phyloP scores from a whole-genome alignment of 2,329 filamentous ascomycete species.

The Alternaria tenuissima region DNA sequence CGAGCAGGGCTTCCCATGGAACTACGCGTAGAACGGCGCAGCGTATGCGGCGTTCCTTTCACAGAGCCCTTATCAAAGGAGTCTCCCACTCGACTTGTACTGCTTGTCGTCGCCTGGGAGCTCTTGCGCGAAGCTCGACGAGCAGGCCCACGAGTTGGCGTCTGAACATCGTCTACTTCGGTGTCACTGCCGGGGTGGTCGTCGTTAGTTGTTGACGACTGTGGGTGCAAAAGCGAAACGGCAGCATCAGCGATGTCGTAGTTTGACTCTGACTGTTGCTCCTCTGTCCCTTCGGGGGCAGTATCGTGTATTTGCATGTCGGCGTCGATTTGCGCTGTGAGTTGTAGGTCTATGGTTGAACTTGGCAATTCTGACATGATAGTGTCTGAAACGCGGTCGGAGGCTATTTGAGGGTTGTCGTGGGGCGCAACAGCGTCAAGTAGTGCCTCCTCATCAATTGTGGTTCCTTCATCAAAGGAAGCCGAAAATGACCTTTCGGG shows the following conservation, averaged over 20 bases:
- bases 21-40: conserved; percentile 41
- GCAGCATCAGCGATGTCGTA: conserved; percentile 35
- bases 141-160: conserved; percentile 8
- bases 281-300: conserved; percentile 10
- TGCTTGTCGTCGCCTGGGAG: conserved; percentile 24
- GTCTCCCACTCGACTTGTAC: conserved; percentile 47
- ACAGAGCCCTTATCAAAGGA: conserved; percentile 43
- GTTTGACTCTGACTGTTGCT: conserved; percentile 27
- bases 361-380: conserved; percentile 39
- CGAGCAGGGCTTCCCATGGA: conserved; percentile 31
- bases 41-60: conserved; percentile 27
- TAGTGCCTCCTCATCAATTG: conserved; percentile 40
- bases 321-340: conserved; percentile 47
- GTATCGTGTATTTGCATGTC: conserved; percentile 39
- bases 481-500: conserved; percentile 22
- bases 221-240: conserved; percentile 20
- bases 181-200: conserved; percentile 24
- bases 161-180: conserved; percentile 35
- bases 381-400: conserved; percentile 13
- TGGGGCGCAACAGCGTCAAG: conserved; percentile 21
- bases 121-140: conserved; percentile 9
- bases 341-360: conserved; percentile 43
- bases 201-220: neutral
- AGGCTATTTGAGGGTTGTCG: conserved; percentile 11
- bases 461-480: conserved; percentile 46